Percentiles rank a stretch among this genome's conserved stretches.
Evolutionary conservation across 2,329 filamentous ascomycete genomes (phyloP).

Genomic region (Penicillium italicum): DNA sequence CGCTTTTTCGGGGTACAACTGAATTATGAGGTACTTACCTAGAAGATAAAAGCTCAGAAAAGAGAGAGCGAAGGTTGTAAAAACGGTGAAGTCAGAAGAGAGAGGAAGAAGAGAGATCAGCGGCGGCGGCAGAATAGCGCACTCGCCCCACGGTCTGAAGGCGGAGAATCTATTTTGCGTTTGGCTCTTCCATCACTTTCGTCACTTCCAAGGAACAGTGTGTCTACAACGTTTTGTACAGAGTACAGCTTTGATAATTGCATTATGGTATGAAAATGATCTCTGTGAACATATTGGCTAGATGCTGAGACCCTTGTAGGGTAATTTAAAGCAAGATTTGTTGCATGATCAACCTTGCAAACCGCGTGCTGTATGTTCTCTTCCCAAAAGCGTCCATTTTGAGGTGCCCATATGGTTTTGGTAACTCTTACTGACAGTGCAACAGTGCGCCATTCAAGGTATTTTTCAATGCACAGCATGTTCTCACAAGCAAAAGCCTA

Average conservation of each 20-base stretch:
- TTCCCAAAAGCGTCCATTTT: not conserved
- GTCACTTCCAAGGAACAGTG: slow-evolving; percentile 2
- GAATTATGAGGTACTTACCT: slow-evolving; percentile 2
- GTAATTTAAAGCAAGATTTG: slow-evolving; percentile 63
- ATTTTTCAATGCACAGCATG: slow-evolving; percentile 18
- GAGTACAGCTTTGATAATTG: not conserved
- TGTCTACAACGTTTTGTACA: not conserved
- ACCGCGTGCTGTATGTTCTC: slow-evolving; percentile 66
- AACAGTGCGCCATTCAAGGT: slow-evolving; percentile 90
- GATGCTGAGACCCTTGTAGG: slow-evolving; percentile 23
- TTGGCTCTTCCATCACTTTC: slow-evolving; percentile 17
- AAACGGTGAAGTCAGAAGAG: slow-evolving; percentile 14
- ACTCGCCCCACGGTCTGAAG: slow-evolving; percentile 19
- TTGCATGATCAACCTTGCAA: slow-evolving; percentile 77
- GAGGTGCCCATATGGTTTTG: not conserved
- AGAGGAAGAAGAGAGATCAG: slow-evolving; percentile 28
- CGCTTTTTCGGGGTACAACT: not conserved
- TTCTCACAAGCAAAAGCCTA: not conserved
- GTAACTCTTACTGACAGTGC: slow-evolving; percentile 16
- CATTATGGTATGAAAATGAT: slow-evolving; percentile 10
- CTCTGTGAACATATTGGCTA: not conserved
- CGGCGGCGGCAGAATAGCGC: slow-evolving; percentile 28
- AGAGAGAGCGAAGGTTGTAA: not conserved
- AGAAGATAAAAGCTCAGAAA: not conserved
- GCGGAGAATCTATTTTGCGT: slow-evolving; percentile 42